Evolutionary conservation across 306 rosid genomes (phyloP).

Genomic region (Chamaecrista fasciculata): DNA sequence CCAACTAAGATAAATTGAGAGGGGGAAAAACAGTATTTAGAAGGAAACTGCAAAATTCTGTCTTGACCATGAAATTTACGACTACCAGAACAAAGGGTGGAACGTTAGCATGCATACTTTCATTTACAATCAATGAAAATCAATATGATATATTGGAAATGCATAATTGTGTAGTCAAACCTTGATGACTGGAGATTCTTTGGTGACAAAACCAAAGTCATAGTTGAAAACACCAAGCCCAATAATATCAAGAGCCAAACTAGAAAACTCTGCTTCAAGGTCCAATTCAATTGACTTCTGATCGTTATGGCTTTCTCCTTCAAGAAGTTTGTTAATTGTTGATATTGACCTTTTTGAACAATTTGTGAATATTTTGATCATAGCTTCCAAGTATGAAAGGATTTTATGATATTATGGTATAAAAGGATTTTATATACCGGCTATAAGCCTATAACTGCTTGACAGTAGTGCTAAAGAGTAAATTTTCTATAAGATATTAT

Average conservation of each 20-base stretch:
- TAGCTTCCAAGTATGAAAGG: conserved; percentile 90
- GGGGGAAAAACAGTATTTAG: background rate
- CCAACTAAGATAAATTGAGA: background rate
- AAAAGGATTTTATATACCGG: too few relatives aligned
- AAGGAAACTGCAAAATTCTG: background rate
- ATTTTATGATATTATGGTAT: too few relatives aligned
- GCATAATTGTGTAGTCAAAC: conserved; percentile 41
- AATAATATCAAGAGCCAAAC: conserved; percentile 94
- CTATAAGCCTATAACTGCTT: too few relatives aligned
- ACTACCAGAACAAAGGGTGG: conserved; percentile 13
- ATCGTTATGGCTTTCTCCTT: conserved; percentile 41
- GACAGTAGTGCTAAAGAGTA: too few relatives aligned
- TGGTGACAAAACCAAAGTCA: conserved; percentile 95
- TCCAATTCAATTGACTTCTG: conserved; percentile 66
- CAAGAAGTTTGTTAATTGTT: conserved; percentile 67
- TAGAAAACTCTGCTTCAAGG: conserved; percentile 96
- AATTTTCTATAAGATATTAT: too few relatives aligned
- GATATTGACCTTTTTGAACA: conserved; percentile 75
- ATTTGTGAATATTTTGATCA: conserved; percentile 66
- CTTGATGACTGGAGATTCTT: conserved; percentile 97
- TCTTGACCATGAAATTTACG: background rate
- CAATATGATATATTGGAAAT: conserved; percentile 21
- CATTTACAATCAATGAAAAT: conserved; percentile 20
- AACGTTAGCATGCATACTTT: background rate
- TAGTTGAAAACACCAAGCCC: conserved; percentile 95